phyloP scores from a whole-genome alignment of 495 filamentous ascomycete genomes.

The Mycothermus thermophilus region DNA sequence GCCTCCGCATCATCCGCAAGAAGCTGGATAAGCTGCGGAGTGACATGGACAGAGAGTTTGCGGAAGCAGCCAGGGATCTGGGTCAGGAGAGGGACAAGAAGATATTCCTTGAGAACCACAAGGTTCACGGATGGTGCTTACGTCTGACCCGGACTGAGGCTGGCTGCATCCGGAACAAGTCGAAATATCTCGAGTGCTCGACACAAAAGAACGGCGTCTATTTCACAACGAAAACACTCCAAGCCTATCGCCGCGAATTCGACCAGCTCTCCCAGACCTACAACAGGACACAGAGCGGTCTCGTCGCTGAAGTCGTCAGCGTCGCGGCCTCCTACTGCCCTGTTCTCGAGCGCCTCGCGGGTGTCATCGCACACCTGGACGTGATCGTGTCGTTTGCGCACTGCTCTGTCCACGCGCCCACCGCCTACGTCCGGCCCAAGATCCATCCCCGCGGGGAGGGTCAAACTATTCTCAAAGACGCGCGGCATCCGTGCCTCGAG shows the following conservation, averaged over 20 bases:
- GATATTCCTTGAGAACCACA: conserved; percentile 93
- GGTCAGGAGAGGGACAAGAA: conserved; percentile 94
- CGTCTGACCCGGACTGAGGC: conserved; percentile 84
- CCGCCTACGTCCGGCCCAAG: conserved; percentile 77
- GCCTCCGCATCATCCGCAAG: conserved; percentile 72
- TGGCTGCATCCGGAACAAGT: conserved; percentile 81
- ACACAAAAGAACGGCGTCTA: conserved; percentile 99
- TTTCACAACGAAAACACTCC: conserved; percentile 83
- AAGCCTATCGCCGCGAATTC: conserved; percentile 72
- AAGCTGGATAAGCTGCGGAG: conserved; percentile 73
- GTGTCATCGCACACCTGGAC: conserved; percentile 83
- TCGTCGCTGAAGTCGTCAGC: conserved; percentile 84
- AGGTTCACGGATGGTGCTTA: conserved; percentile 93
- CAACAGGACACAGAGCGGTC: conserved; percentile 81
- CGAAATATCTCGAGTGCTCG: conserved; percentile 82
- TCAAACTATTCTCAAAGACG: conserved; percentile 82
- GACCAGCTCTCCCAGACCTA: conserved; percentile 93
- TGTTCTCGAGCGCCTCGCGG: conserved; percentile 79
- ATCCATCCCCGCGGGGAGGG: conserved; percentile 85
- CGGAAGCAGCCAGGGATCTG: conserved; percentile 63
- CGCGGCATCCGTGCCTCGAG: conserved; percentile 96
- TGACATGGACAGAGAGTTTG: conserved; percentile 77
- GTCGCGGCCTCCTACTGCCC: conserved; percentile 93
- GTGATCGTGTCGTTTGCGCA: conserved; percentile 95
- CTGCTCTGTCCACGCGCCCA: conserved; percentile 83